Evolutionary conservation across 2,329 filamentous ascomycete species (phyloP), one percentile per base, ranked within the genome.

Genomic region (Colletotrichum camelliae): DNA sequence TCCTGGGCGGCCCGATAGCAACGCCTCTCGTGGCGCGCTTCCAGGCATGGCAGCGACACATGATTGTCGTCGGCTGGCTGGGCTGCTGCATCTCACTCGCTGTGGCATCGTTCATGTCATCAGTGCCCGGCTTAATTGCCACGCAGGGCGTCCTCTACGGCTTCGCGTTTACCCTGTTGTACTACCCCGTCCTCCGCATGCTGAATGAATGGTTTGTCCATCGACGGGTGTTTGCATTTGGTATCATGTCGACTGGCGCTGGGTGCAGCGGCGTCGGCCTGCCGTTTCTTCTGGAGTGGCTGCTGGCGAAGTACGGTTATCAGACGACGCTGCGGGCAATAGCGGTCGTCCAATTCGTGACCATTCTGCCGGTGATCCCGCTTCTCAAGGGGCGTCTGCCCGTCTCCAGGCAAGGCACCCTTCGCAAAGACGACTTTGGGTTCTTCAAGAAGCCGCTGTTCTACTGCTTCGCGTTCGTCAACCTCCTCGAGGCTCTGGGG

Each of bases 401-500:
- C 81, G 83, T 58, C 64, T 84, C 77, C 29, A 73, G 77, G 27
- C 79, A 76, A 1, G 80, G 78, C 1, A 61, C 78, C 0, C 66
- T 81, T 7, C 78, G 79, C 68, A 81, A 67, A 48, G 79, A 77
- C 67, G 78, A 81, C 64, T 35, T 80, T 5, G 31, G 70, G 1
- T 82, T 82, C 37, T 69, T 81, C 16, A 57, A 48, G 12, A 71
- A 78, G 29, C 79, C 80, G 1, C 27, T 81, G 1, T 82, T 82
- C 35, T 82, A 76, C 70, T 74, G 78, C 29, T 88, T 90, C 78
- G 84, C 85, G 29, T 74, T 88, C 4, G 87, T 88, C 4, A 91
- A 88, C 58, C 81, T 89, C 7, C 81, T 91, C 21, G 88, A 91
- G 78, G 88, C 86, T 39, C 83, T 87, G 27, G 90, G 89, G 0